Conservation (phyloP, 768 basidiomycete species). For the Boletus huronensis region DNA sequence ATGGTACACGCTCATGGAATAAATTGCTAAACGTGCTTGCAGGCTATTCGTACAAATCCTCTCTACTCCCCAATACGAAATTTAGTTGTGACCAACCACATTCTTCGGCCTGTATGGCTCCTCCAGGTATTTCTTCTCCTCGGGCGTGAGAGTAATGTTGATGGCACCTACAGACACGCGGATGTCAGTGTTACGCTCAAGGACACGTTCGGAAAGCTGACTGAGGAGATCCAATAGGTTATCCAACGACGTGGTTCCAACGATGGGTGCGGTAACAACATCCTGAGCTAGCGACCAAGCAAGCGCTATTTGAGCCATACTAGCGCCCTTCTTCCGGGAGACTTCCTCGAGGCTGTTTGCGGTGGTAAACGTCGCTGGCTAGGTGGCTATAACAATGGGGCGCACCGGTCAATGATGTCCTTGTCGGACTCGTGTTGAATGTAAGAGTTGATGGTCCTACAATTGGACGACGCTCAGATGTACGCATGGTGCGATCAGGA, state of each 20-base stretch:
- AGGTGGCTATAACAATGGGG: no score
- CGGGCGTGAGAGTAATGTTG: conserved; percentile 6
- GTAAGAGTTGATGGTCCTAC: conserved; percentile 3
- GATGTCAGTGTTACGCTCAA: not conserved
- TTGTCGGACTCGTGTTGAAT: conserved; percentile 10
- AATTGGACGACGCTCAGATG: not conserved
- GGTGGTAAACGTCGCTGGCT: not conserved
- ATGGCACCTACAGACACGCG: not conserved
- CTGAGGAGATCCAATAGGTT: conserved; percentile 10
- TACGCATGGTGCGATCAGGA: not conserved
- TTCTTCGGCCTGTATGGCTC: conserved; percentile 16
- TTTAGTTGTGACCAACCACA: conserved; percentile 44
- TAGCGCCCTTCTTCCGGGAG: not conserved
- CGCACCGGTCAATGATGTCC: conserved; percentile 8
- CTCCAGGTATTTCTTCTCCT: conserved; percentile 9
- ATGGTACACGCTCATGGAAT: not conserved
- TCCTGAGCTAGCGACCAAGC: conserved; percentile 7
- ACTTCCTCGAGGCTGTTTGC: conserved; percentile 7
- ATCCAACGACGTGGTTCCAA: conserved; percentile 8
- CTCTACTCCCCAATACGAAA: not conserved
- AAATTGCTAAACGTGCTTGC: not conserved
- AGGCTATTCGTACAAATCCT: not conserved
- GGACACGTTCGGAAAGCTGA: not conserved
- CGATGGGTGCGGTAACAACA: conserved; percentile 3
- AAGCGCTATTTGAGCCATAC: conserved; percentile 1